Evolutionary conservation across 805 yeast species (phyloP), one percentile per base, ranked within the genome.

Genomic region (Nakazawaea wyomingensis): DNA sequence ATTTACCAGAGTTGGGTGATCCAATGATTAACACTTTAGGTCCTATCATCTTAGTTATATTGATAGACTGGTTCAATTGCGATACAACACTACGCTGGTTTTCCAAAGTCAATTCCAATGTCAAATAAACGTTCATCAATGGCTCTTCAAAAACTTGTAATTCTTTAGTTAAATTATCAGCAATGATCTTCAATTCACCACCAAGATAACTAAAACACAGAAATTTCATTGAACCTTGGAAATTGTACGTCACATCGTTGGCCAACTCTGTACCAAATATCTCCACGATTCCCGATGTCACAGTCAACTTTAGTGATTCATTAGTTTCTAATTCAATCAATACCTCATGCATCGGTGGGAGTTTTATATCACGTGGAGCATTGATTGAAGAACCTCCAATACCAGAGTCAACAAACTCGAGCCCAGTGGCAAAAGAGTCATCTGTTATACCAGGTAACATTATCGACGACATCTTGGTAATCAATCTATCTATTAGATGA

Each of bases 221-320:
- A 4, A 75, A 63, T 42, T 76, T 77, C 47, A 72, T 64, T 0
- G 67, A 52, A 6, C 80, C 82, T 20, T 64, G 60, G 54, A 85
- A 80, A 3, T 62, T 56, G 53, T 79, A 82, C 18, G 79, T 85
- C 1, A 72, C 68, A 45, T 84, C 86, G 34, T 72, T 67, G 2
- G 96, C 85, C 19, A 93, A 72, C 59, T 93, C 99, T 3, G 96
- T 87, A 19, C 99, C 99, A 61, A 84, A 87, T 8, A 89, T 75
- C 64, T 93, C 99, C 2, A 87, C 96, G 2, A 80, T 71, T 3
- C 99, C 99, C 2, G 68, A 64, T 3, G 62, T 45, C 9, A 80
- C 68, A 51, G 68, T 76, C 35, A 85, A 54, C n/a, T 65, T 68
- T 30, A 85, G 55, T 16, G 64, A 62, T 14, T 75, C 66, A 34